Evolutionary conservation across 2,329 filamentous ascomycete genomes (phyloP).

Genomic region (Claviceps maximensis): DNA sequence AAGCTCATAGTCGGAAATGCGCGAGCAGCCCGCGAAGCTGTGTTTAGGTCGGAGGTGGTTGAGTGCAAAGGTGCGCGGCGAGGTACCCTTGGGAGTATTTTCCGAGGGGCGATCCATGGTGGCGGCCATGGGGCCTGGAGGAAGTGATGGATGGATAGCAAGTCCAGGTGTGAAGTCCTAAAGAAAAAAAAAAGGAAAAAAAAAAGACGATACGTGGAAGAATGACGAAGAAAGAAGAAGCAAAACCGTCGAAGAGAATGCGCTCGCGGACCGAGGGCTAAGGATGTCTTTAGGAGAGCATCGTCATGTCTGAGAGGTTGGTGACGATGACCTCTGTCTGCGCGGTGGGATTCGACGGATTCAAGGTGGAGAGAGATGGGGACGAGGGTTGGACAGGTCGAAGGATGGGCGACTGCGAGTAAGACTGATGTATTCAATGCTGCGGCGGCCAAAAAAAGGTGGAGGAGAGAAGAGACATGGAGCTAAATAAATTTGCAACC

Average conservation of each 20-base stretch:
- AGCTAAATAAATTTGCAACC: neutral
- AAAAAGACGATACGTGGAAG: neutral
- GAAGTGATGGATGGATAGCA: neutral
- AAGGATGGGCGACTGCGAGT: neutral
- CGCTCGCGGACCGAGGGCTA: neutral
- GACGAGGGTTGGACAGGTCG: no score
- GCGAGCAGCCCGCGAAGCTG: conserved; percentile 74
- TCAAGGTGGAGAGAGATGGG: neutral
- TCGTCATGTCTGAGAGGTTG: neutral
- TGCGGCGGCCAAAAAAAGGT: neutral
- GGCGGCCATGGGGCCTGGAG: neutral
- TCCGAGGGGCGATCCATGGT: conserved; percentile 20
- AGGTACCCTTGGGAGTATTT: conserved; percentile 26
- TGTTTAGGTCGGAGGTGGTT: conserved; percentile 39
- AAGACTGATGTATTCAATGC: neutral
- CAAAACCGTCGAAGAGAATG: neutral
- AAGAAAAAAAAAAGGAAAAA: neutral
- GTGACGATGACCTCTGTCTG: neutral
- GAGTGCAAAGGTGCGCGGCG: conserved; percentile 43
- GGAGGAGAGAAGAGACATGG: no score
- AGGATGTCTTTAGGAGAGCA: neutral
- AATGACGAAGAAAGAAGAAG: neutral
- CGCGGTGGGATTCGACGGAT: neutral
- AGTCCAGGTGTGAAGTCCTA: neutral
- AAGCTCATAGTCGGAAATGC: conserved; percentile 67